Percentiles rank a stretch among this genome's conserved stretches.
Evolutionary conservation across 768 basidiomycete genomes (phyloP).

Genomic region (Tricholomella constricta): DNA sequence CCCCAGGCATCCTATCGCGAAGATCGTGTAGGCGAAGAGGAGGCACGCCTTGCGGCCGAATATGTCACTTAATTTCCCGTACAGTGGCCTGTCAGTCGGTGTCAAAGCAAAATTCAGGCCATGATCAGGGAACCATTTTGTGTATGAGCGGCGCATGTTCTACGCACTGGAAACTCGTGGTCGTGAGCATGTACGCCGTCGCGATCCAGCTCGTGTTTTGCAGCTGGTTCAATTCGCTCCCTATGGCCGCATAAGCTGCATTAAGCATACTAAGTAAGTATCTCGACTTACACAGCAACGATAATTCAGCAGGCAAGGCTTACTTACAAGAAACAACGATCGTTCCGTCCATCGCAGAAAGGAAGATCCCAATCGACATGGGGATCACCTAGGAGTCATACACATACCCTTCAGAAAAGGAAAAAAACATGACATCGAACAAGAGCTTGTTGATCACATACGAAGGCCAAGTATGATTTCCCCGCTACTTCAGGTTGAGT

Average conservation of each 20-base stretch:
- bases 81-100: constrained; percentile 59
- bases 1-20: constrained; percentile 53
- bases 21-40: constrained; percentile 54
- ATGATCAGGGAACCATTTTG: not conserved
- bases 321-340: constrained; percentile 48
- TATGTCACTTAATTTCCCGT: constrained; percentile 67
- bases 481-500: constrained; percentile 6
- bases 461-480: constrained; percentile 27
- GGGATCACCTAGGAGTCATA: constrained; percentile 38
- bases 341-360: constrained; percentile 51
- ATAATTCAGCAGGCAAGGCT: constrained; percentile 4
- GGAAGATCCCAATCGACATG: constrained; percentile 49
- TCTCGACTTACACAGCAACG: not conserved
- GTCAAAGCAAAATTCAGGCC: not conserved
- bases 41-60: constrained; percentile 63
- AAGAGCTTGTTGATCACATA: constrained; percentile 1
- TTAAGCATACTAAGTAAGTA: too few relatives aligned
- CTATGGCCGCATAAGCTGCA: constrained; percentile 54
- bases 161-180: constrained; percentile 61
- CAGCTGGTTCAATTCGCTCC: constrained; percentile 59
- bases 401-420: not conserved
- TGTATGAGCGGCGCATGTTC: not conserved
- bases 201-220: constrained; percentile 71
- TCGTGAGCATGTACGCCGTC: constrained; percentile 61
- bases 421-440: too few relatives aligned